Evolutionary conservation across 495 filamentous ascomycete genomes (phyloP), one percentile per base, ranked within the genome.

Genomic region (Bacidia rubella): DNA sequence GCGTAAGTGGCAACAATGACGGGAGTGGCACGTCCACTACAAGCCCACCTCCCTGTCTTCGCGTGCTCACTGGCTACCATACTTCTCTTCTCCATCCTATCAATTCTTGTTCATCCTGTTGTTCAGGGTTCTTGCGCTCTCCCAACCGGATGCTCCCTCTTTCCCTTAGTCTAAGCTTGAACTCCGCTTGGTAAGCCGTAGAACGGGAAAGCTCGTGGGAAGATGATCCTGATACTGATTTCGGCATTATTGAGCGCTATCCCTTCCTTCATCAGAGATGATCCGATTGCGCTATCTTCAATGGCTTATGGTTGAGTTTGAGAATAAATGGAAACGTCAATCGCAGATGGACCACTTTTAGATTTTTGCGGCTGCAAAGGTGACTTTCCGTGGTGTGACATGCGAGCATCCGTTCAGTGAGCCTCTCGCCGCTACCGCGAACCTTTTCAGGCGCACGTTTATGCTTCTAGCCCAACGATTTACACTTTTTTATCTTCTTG

Each of bases 1-100:
- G n/a, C n/a, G n/a, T n/a, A n/a, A n/a, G 44, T 54, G 53, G 47
- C 53, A 55, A n/a, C n/a, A n/a, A n/a, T 35, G 54, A 49, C 54
- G 54, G 54, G 54, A 56, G 54, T 49, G 54, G 54, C 54, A 52
- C 40, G 44, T 40, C 46, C 42, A 39, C 43, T 55, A 32, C 26
- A 46, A 56, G 19, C 17, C 17, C 42, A 45, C 10, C n/a, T 23
- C n/a, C 42, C 21, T 23, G 5, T 45, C 42, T 17, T 45, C 17
- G n/a, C 10, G 10, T 19, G 42, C 17, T 45, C n/a, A 45, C 42
- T 45, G 42, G 42, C 42, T 45, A 19, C n/a, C n/a, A 7, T 5
- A 5, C 17, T 23, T 19, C 42, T 19, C 10, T 7, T 17, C 42
- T 19, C 42, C 21, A 45, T 45, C 42, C n/a, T 19, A 17, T 45